Conservation (phyloP, 345 rosid species). For the Mangifera indica region DNA sequence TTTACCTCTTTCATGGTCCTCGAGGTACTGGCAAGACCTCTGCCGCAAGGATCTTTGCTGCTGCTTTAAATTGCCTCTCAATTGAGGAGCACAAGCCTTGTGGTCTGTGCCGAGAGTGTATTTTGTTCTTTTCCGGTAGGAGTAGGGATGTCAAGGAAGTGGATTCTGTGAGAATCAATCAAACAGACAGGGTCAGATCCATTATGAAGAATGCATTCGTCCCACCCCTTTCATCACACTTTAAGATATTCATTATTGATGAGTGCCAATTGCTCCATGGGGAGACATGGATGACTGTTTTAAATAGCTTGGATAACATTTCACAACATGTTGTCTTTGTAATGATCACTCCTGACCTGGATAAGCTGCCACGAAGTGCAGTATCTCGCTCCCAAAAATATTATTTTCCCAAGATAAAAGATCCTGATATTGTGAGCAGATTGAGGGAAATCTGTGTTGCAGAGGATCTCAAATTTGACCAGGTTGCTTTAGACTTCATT, state of each 20-base stretch:
- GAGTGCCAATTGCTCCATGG: constrained; percentile 79
- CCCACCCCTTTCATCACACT: constrained; percentile 73
- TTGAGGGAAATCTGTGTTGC: constrained; percentile 62
- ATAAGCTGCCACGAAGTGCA: constrained; percentile 73
- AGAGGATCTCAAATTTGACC: constrained; percentile 77
- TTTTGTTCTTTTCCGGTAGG: constrained; percentile 57
- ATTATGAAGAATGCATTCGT: constrained; percentile 58
- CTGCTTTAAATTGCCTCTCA: constrained; percentile 87
- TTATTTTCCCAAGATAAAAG: constrained; percentile 74
- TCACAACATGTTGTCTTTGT: constrained; percentile 69
- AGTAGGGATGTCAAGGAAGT: constrained; percentile 72
- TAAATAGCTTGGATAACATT: constrained; percentile 64
- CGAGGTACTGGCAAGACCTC: constrained; percentile 94
- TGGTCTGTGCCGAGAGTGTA: constrained; percentile 82
- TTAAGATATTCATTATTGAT: constrained; percentile 74
- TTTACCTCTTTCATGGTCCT: constrained; percentile 88
- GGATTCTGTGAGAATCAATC: constrained; percentile 69
- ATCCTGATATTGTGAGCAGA: constrained; percentile 58
- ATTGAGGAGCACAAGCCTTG: constrained; percentile 76
- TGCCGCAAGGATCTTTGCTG: constrained; percentile 84
- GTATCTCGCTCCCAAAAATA: constrained; percentile 76
- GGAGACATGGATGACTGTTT: constrained; percentile 74
- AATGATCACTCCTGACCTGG: constrained; percentile 78
- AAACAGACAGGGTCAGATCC: constrained; percentile 51
- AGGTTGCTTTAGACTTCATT: constrained; percentile 71